Base-by-base conservation (phyloP, 1,284 basidiomycete species). In the Rhodotorula sp. region DNA sequence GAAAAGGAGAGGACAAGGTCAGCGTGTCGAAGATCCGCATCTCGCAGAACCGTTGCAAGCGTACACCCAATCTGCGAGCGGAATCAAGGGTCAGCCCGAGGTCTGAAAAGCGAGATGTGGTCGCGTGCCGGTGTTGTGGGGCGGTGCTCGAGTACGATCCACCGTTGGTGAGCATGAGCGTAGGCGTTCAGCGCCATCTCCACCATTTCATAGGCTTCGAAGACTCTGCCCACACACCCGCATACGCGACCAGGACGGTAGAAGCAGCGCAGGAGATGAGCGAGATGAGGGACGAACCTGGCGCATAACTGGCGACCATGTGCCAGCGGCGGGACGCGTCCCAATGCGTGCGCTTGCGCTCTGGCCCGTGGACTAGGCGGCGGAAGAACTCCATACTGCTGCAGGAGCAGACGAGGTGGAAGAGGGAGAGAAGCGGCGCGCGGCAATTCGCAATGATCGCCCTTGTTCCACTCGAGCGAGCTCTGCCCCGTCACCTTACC, bases 341-440 rank as follows among this genome's bases (percentile, higher is more conserved):
- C 32, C 53, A 44, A 32, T 54, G 54, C 2, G 48, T 36, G 25
- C n/a, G 51, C 54, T 57, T 60, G 37, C 66, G 63, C 3, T 69
- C 70, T 19, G 55, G 70, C 3, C 70, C 70, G n/a, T 69, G 59
- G 4, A 66, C 48, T 37, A 72, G 39, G 1, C 70, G 57, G 37
- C 44, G 56, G 10, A 66, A 27, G 25, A 61, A 36, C 27, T 61
- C 58, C 58, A 60, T 66, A 12, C 9, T 9, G 37, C 0, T 21
- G 37, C 8, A 27, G 7, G 56, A 8, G 56, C 8, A 27, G 7
- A 44, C 25, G 10, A 34, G 32, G 34, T 36, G n/a, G 25, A 29
- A 25, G 12, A 39, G 32, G 27, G 58, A 25, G 29, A n/a, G 13
- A 29, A 32, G 58, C 15, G 57, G 27, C 12, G 39, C 22, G 57